Evolutionary conservation across 345 rosid species (phyloP).

Genomic region (Chamaenerion angustifolium): DNA sequence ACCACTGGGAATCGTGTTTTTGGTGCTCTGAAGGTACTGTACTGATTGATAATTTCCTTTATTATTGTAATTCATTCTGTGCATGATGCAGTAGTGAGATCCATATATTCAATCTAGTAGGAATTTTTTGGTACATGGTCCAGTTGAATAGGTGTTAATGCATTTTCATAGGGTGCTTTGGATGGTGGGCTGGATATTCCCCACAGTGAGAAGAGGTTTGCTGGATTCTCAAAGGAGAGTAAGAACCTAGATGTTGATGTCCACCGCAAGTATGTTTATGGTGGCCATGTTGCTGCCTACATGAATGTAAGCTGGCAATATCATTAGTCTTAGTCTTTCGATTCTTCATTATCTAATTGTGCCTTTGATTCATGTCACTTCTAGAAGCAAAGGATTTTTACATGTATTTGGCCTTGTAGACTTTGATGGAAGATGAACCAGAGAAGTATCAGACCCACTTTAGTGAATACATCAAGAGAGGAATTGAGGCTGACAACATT

Average conservation of each 20-base stretch:
- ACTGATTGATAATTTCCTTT: not conserved
- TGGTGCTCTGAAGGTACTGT: constrained; percentile 55
- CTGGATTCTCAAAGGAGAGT: constrained; percentile 54
- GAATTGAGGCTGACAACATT: constrained; percentile 38
- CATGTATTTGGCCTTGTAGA: constrained; percentile 23
- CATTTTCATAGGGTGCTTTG: constrained; percentile 47
- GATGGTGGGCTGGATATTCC: constrained; percentile 88
- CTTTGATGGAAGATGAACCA: constrained; percentile 44
- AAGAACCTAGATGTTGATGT: constrained; percentile 70
- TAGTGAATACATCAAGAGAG: constrained; percentile 40
- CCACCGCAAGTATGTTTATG: constrained; percentile 65
- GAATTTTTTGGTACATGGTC: not conserved
- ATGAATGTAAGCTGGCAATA: constrained; percentile 34
- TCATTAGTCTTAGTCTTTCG: not conserved
- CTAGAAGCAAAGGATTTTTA: too few species aligned
- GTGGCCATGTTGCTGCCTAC: constrained; percentile 67
- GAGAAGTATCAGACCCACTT: constrained; percentile 64
- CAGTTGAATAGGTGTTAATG: not conserved
- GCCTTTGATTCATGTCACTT: too few species aligned
- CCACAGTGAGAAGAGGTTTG: constrained; percentile 78
- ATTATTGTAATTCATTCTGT: not conserved
- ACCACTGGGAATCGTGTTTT: constrained; percentile 71
- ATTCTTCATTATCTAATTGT: too few species aligned
- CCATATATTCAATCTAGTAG: not conserved
- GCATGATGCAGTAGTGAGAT: not conserved